Evolutionary conservation across 192 early-diverging fungal genomes (phyloP).

Genomic region (Entomortierella chlamydospora): DNA sequence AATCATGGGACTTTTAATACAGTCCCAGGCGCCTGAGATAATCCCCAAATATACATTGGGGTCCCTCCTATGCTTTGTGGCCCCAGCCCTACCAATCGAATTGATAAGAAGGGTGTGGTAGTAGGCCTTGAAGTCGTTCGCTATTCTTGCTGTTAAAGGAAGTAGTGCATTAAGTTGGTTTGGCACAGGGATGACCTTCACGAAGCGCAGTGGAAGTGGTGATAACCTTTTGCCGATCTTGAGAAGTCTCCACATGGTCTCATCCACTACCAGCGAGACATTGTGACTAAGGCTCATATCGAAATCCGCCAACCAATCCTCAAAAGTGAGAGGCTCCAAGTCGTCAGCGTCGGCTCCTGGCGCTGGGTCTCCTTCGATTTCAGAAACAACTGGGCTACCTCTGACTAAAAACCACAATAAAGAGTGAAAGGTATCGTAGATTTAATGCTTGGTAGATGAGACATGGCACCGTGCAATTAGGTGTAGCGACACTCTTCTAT

Average conservation of each 20-base stretch:
- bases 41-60: background rate
- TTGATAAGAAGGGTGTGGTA: background rate
- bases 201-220: background rate
- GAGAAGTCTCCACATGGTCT: background rate
- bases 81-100: background rate
- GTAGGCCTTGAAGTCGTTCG: background rate
- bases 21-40: background rate
- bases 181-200: background rate
- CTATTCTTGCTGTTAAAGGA: background rate
- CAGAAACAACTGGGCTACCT: background rate
- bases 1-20: background rate
- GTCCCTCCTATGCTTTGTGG: background rate
- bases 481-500: too few relatives aligned
- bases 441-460: background rate
- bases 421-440: background rate
- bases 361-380: background rate
- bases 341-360: background rate
- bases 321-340: background rate
- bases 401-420: background rate
- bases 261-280: background rate
- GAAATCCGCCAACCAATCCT: background rate
- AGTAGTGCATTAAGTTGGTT: background rate
- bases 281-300: background rate
- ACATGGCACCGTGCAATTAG: background rate
- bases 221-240: background rate